Base-by-base conservation (phyloP, 2,329 filamentous ascomycete species). In the Nemania sp. region DNA sequence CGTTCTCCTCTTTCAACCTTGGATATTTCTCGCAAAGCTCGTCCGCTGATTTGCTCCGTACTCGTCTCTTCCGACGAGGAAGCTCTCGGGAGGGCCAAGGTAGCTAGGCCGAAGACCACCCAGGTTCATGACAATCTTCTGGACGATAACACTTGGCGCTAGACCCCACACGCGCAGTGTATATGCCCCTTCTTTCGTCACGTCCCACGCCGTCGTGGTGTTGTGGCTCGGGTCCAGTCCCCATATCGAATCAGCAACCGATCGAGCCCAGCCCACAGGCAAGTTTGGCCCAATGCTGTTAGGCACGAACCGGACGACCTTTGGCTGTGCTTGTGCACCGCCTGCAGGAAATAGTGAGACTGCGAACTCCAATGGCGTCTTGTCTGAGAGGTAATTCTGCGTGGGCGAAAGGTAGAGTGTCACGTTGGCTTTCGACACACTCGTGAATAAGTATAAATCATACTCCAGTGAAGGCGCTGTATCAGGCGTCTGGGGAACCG, bases 361-460 rank as follows among this genome's bases (percentile, higher is more conserved):
- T 22, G 74, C 77, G 32, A 77, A 78, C 27, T 75, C 54, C 0
- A 88, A 80, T 0, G 86, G 85, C 10, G 80, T 80, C 6, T 77
- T 71, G 45, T 85, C 81, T 27, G 85, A 85, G 3, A 86, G 80
- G 72, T 86, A 86, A 74, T 88, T 88, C 51, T 84, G 82, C 0
- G 79, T 81, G 0, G 86, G 85, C 8, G 85, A 87, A 66, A 89
- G 80, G 75, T 83, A 84, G 2, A 88, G 79, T 0, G 84, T 82
- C 58, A 83, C 79, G 72, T 81, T 82, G 54, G 80, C 81, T 18
- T 80, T 80, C 5, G 82, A 76, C 22, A 77, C 76, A 64, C 83
- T 82, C 51, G 84, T 87, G 79, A 89, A 91, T 13, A 89, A 81
- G 77, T 89, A 91, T 66, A 91, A 73, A 60, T 86, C 82, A 75